Conservation (phyloP, 2,329 filamentous ascomycete genomes). For the Alternaria gansuensis region DNA sequence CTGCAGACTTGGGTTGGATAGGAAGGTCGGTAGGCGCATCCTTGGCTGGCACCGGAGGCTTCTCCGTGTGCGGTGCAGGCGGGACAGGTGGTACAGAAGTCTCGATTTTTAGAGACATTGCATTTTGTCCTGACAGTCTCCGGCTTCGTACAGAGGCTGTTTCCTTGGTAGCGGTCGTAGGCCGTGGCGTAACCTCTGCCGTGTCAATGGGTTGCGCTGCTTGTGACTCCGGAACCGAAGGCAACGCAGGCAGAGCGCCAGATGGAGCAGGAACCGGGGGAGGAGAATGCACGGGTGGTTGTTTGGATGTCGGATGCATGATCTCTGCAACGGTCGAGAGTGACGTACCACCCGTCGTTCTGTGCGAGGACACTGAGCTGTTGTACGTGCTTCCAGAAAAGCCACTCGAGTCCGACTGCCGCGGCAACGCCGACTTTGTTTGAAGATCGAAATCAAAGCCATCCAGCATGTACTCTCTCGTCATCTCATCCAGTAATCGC, state of each 20-base stretch:
- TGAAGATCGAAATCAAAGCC: conserved; percentile 79
- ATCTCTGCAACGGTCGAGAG: conserved; percentile 78
- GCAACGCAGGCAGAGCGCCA: conserved; percentile 44
- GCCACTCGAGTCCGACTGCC: conserved; percentile 83
- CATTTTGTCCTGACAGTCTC: conserved; percentile 80
- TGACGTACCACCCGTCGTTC: conserved; percentile 71
- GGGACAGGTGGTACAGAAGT: conserved; percentile 62
- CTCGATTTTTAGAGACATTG: conserved; percentile 88
- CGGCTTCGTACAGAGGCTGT: conserved; percentile 71
- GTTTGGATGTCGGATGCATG: conserved; percentile 53
- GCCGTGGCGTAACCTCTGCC: conserved; percentile 43
- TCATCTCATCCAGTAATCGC: conserved; percentile 80
- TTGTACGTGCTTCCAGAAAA: conserved; percentile 82
- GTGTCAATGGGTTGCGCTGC: conserved; percentile 34
- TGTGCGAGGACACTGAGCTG: conserved; percentile 77
- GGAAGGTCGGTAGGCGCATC: conserved; percentile 46
- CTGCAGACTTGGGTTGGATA: conserved; percentile 50
- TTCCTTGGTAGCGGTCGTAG: conserved; percentile 39
- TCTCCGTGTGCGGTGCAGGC: conserved; percentile 48
- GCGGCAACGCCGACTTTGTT: conserved; percentile 72
- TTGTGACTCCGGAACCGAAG: conserved; percentile 44
- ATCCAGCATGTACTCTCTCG: conserved; percentile 80
- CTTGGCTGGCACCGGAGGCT: conserved; percentile 44
- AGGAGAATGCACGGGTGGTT: conserved; percentile 39
- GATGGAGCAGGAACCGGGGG: conserved; percentile 43